A percentile compares a stretch with the other conserved stretches of the same genome.
Conservation (phyloP, 148 eudicot genomes). For the Diospyros kaki region DNA sequence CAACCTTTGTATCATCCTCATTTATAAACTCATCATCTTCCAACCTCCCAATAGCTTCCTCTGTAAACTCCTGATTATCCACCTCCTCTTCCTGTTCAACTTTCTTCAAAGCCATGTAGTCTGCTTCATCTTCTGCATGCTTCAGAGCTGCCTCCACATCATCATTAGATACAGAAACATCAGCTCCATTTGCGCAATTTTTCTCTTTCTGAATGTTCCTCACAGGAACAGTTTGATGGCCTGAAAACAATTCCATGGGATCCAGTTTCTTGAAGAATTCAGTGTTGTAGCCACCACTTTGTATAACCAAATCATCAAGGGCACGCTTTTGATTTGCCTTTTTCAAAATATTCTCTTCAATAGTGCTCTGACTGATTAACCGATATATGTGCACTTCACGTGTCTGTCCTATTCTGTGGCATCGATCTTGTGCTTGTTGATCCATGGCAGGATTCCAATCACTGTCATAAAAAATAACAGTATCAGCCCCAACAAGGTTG, state of each 20-base stretch:
- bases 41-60: slow-evolving; percentile 72
- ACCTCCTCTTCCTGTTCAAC: slow-evolving; percentile 99
- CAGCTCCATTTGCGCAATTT: slow-evolving; percentile 29
- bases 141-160: slow-evolving; percentile 98
- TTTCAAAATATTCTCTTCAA: slow-evolving; percentile 92
- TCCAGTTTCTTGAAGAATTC: slow-evolving; percentile 97
- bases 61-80: slow-evolving; percentile 94
- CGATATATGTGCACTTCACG: slow-evolving; percentile 98
- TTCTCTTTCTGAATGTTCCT: slow-evolving; percentile 50
- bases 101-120: slow-evolving; percentile 95
- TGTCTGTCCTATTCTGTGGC: slow-evolving; percentile 98
- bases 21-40: slow-evolving; percentile 89
- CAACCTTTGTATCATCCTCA: slow-evolving; percentile 63
- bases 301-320: slow-evolving; percentile 95
- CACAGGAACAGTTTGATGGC: slow-evolving; percentile 47
- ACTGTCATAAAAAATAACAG: slow-evolving; percentile 94
- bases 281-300: slow-evolving; percentile 97
- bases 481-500: slow-evolving; percentile 97
- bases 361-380: slow-evolving; percentile 86
- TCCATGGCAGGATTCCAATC: slow-evolving; percentile 99
- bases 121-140: slow-evolving; percentile 98
- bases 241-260: slow-evolving; percentile 93
- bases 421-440: slow-evolving; percentile 98
- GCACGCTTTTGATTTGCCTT: slow-evolving; percentile 99
- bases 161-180: slow-evolving; percentile 59